Base-by-base conservation (phyloP, 768 basidiomycete species). In the Phanerodontia chrysosporium region DNA sequence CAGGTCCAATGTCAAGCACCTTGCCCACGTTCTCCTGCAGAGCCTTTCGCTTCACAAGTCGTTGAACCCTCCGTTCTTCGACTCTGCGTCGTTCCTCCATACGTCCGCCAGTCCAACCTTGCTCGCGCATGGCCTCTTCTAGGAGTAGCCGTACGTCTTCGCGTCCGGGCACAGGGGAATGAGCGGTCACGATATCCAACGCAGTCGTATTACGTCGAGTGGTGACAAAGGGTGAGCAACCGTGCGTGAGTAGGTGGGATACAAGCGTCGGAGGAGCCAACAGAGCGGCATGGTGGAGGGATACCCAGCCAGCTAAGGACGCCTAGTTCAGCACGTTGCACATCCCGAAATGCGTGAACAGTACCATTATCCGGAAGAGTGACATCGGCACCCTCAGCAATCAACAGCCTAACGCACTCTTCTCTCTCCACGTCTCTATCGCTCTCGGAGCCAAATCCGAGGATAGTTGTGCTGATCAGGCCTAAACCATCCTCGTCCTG, bases 161-260 rank as follows among this genome's bases (percentile, higher is more conserved):
- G 22, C 95, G 83, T 9, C 92, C 90, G 2, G 89, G 89, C 32
- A 95, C 76, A 18, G 83, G 80, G 1, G 90, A 85, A 69, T 92
- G 89, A 1, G 89, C 92, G 16, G 90, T 89, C 42, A 97, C 85
- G 60, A 98, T 86, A 70, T 98, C 95, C 28, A 96, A 79, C 2
- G 97, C 86, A 3, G 89, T 95, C 42, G 98, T 74, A 28, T 90
- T 88, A 39, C 89, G 85, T 65, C 79, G 81, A 25, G 95, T 96
- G 46, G 83, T 69, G 5, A 85, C 81, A 61, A 91, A 85, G 0
- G 91, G 86, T 25, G 92, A 94, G 62, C 92, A 92, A 48, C 93
- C 92, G 65, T 93, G 90, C 12, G 92, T 96, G 75, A 98, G 87
- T 24, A 99, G 79, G 77, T 93, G 89, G 0, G 95, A 93, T 22